Base-by-base conservation (phyloP, 306 rosid species). In the Quercus wislizeni region DNA sequence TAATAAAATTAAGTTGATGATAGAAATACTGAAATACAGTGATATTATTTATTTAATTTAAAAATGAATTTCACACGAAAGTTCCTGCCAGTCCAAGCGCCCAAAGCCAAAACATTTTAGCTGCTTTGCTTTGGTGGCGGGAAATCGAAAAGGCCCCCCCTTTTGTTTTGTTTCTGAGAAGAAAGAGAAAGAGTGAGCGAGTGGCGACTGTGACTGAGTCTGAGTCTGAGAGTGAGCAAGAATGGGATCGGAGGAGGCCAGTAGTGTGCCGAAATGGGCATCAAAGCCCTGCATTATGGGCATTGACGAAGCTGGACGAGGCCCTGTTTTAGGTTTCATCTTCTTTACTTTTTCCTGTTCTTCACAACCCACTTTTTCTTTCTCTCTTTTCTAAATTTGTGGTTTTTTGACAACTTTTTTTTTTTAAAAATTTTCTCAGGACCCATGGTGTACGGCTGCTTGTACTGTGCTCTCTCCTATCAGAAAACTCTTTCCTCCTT, bases 271-370 rank as follows among this genome's bases (percentile, higher is more conserved):
- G 12, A 69, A 83, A 79, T 92, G 98, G 94, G 89, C 93, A 25
- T 86, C 97, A 0, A 78, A 84, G 69, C 90, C 98, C 64, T 91
- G 97, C 85, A 89, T 84, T 12, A 91, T 94, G 98, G 94, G 98
- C 73, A 94, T 94, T 62, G 97, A 92, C 72, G 98, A 94, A 86
- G 98, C 98, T 63, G 98, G 98, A 78, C 89, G 98, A 79, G 98
- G 98, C 79, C 98, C 98, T 17, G 98, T 92, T 75, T 61, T 94
- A 82, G 98, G 96, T 91, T 41, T 41, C 46, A 2, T 11, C 11
- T 41, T 41, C 2, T 7, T 38, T 30, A 30, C 33, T 30, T 30
- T 30, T 30, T 30, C 1, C 33, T 30, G 0, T 30, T 38, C 46
- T 38, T 38, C 46, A 38, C 46, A 38, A 79, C 13, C 8, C 59